Evolutionary conservation across 805 yeast species (phyloP), one percentile per base, ranked within the genome.

Genomic region (Cyberlindnera suaveolens): DNA sequence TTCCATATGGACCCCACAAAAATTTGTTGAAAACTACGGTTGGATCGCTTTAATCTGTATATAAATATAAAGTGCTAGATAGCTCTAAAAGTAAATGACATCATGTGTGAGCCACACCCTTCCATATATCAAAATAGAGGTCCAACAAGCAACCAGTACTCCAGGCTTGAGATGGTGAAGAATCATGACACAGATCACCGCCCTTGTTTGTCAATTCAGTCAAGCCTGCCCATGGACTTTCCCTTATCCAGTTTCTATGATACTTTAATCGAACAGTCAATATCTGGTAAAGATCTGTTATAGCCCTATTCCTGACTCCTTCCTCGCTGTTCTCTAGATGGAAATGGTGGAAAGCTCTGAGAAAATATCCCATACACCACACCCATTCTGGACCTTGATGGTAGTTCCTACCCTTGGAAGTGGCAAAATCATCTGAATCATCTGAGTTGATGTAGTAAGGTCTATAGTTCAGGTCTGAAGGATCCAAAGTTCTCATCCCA

Each of bases 311-410:
- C 4, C n/a, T 16, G 14, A n/a, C 17, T 3, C 80, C 67, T 5
- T 82, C 77, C 29, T 62, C 51, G 10, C 53, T 49, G 1, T 55
- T 56, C 45, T 61, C 56, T 42, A 63, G 54, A 52, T 80, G 78
- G 58, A 83, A 78, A 37, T 66, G 61, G 32, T 77, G 67, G 54
- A 71, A 80, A 0, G 98, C 96, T 49, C 97, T 75, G 51, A 93
- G 65, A 59, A 88, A 91, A 62, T 79, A 89, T 3, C 99, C 99
- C 20, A 74, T 72, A 45, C 80, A 76, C 97, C 97, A 91, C 30
- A 86, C 85, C 99, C 99, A 91, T 61, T 93, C 99, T 3, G 99
- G 99, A 2, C 99, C 99, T 66, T 91, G 98, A 63, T 91, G 99
- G 62, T 91, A 91, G 65, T 93, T 93, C 56, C 98, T 77, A 27